Evolutionary conservation across 2,329 filamentous ascomycete genomes (phyloP), one percentile per base, ranked within the genome.

Genomic region (Oidium heveae): DNA sequence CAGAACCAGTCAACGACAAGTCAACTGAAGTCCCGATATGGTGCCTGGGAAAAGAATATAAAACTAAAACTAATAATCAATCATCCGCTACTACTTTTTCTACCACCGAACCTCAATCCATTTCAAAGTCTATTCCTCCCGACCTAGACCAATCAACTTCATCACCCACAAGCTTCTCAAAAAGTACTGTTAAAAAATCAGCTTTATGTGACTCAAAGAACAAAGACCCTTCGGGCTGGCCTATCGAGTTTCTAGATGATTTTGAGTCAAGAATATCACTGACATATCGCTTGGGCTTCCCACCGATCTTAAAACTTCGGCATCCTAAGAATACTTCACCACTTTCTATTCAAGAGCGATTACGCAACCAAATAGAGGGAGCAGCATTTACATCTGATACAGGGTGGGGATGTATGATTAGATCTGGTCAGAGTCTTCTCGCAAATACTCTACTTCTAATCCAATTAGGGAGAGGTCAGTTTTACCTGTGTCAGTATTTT

Each of bases 361-460:
- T 96, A 60, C 84, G 87, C 63, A 88, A 74, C 54, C 83, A 86
- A 63, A 75, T 78, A 12, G 86, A 94, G 52, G 77, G 85, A 56
- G 74, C 74, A 28, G 87, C 85, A 4, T 98, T 96, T 68, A 84
- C 86, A 12, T 89, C 86, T 1, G 91, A 98, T 66, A 88, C 86
- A 10, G 91, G 91, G 53, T 98, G 93, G 87, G 91, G 91, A 0
- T 98, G 91, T 65, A 98, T 98, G 91, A 96, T 98, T 61, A 75
- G 91, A 57, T 95, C 89, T 6, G 91, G 91, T 3, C 91, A 98
- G 70, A 89, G 86, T 63, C 73, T 98, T 28, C 72, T 98, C 44
- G 89, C 89, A 47, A 98, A 96, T 67, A 75, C 89, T 1, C 72
- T 96, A 61, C 69, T 78, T 18, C 74, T 84, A 55, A 70, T 88